Evolutionary conservation across 2,329 filamentous ascomycete species (phyloP), one percentile per base, ranked within the genome.

Genomic region (Trichoderma simmonsii): DNA sequence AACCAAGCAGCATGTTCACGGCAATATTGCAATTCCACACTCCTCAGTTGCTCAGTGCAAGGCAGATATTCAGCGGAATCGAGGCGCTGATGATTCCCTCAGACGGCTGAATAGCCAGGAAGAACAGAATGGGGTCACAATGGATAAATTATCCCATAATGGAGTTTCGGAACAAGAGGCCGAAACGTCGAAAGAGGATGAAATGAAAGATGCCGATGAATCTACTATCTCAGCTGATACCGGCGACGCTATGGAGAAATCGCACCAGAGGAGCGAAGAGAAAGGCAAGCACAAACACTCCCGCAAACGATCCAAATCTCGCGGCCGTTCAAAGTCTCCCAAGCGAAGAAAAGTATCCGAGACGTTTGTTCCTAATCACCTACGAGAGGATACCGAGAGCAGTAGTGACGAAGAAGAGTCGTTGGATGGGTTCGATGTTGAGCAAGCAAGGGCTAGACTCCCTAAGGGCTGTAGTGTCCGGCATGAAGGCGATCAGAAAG

Each of bases 401-500:
- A n/a, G n/a, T 24, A 7, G 14, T 18, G 15, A 43, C 5, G 34
- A 48, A 8, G 28, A 34, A 9, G 9, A 30, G 18, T 30, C 43
- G n/a, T n/a, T n/a, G n/a, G n/a, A n/a, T 3, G 11, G 15, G 6
- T 48, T 34, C 11, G n/a, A 73, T 8, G 59, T 71, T 14, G 34
- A 32, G 1, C 4, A 43, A 56, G 43, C 77, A 1, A 72, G 11
- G 5, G 26, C 59, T 0, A 67, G 24, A 1, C 75, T 79, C 0
- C 77, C 78, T 0, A 61, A 71, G 1, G 74, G 61, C 0, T 71
- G 32, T 0, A 76, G 80, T 28, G 74, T 69, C 0, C 26, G 77
- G 0, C 72, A 73, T 1, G 67, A 69, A 0, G 26, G 14, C 0
- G 72, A 74, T 0, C 78, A 80, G 12, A 2, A 7, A 0, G 14